A percentile compares a stretch with the other conserved stretches of the same genome.
phyloP scores from a whole-genome alignment of 2,329 filamentous ascomycete species.

The Arachnomyces sp. region DNA sequence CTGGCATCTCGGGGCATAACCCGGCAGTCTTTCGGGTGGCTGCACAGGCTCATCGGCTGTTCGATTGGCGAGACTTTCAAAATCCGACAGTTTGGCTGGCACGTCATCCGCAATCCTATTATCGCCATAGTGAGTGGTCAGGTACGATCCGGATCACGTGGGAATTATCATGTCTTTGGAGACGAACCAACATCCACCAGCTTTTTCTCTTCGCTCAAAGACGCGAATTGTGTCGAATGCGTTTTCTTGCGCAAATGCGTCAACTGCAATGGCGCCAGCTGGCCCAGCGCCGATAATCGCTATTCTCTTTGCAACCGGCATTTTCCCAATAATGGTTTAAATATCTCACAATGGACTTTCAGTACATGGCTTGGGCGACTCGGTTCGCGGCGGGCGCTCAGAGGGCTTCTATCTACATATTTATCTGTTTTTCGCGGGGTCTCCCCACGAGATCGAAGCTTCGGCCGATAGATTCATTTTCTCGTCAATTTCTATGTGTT shows the following conservation, averaged over 20 bases:
- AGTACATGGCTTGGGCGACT: no score
- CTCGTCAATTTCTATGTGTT: no score
- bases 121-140: background rate
- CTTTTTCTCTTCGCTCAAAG: conserved; percentile 53
- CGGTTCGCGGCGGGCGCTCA: no score
- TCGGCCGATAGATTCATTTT: no score
- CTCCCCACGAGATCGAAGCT: no score
- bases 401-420: no score
- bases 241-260: conserved; percentile 53
- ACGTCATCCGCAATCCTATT: conserved; percentile 20
- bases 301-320: conserved; percentile 30
- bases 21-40: conserved; percentile 44
- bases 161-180: background rate
- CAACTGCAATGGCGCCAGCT: conserved; percentile 52
- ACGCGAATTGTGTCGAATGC: conserved; percentile 53
- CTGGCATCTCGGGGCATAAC: conserved; percentile 33
- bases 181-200: conserved; percentile 55
- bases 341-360: no score
- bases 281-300: conserved; percentile 57
- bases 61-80: conserved; percentile 41
- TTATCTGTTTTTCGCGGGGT: no score
- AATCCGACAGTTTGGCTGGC: conserved; percentile 38
- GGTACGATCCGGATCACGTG: background rate
- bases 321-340: no score
- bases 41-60: conserved; percentile 44